phyloP scores from a whole-genome alignment of 176 grass and related monocot genomes.

The Eleusine indica region DNA sequence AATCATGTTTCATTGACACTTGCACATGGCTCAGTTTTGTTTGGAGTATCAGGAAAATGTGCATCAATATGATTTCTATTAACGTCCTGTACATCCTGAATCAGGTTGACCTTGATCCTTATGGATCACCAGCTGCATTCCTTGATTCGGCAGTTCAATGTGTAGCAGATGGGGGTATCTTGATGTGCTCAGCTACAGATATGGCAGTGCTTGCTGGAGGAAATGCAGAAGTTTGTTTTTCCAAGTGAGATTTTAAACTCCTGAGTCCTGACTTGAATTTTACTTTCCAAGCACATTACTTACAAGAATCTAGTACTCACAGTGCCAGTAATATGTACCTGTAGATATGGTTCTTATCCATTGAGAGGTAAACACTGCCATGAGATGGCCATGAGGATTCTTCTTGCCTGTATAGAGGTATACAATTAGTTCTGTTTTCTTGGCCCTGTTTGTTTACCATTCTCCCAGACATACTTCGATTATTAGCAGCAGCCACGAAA shows the following conservation, averaged over 20 bases:
- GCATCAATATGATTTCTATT: slow-evolving; percentile 3
- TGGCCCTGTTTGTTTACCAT: no score
- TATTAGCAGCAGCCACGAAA: no score
- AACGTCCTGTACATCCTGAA: slow-evolving; percentile 15
- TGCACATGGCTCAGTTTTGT: background rate
- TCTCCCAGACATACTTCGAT: no score
- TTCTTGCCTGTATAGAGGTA: slow-evolving; percentile 90
- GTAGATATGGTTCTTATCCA: slow-evolving; percentile 88
- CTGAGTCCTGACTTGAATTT: background rate
- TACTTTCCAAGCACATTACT: background rate
- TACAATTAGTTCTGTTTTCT: background rate
- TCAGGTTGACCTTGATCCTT: slow-evolving; percentile 91
- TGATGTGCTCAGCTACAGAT: slow-evolving; percentile 91
- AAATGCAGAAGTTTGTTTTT: slow-evolving; percentile 81
- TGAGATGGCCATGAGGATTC: slow-evolving; percentile 95
- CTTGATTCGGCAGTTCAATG: slow-evolving; percentile 85
- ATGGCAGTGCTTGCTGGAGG: slow-evolving; percentile 83
- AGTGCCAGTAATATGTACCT: slow-evolving; percentile 34
- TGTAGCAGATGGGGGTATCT: slow-evolving; percentile 71
- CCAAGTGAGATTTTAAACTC: slow-evolving; percentile 59
- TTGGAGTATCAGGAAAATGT: slow-evolving; percentile 10
- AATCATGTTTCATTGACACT: background rate
- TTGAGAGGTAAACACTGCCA: slow-evolving; percentile 88
- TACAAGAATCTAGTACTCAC: background rate
- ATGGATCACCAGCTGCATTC: slow-evolving; percentile 81